phyloP scores from a whole-genome alignment of 768 basidiomycete genomes.

The Macrolepiota dolichaula region DNA sequence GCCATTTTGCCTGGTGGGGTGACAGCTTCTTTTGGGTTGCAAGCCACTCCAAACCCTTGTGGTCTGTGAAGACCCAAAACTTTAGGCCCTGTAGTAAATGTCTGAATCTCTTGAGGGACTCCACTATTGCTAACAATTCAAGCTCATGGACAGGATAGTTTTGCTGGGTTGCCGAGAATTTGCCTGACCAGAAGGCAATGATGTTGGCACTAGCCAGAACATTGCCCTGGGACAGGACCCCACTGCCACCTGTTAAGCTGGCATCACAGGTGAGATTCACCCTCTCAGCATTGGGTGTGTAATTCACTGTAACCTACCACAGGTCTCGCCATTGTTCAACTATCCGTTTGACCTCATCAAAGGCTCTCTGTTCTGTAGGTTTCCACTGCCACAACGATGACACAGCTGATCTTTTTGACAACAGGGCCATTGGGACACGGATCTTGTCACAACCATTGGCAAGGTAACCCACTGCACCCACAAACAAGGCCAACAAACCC shows the following conservation, averaged over 20 bases:
- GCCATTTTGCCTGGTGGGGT: constrained; percentile 28
- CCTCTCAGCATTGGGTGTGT: constrained; percentile 12
- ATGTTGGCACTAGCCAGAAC: constrained; percentile 26
- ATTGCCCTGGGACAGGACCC: constrained; percentile 21
- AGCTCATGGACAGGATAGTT: constrained; percentile 30
- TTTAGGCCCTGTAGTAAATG: not conserved
- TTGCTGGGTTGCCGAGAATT: constrained; percentile 22
- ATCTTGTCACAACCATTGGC: constrained; percentile 21
- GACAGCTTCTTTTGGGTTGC: constrained; percentile 28
- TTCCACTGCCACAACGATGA: constrained; percentile 17
- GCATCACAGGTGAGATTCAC: constrained; percentile 27
- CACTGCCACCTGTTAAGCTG: constrained; percentile 21
- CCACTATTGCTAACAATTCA: constrained; percentile 29
- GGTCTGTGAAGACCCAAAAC: constrained; percentile 27
- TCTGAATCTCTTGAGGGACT: constrained; percentile 24
- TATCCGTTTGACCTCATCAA: constrained; percentile 26
- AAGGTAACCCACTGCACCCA: constrained; percentile 33
- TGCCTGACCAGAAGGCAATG: constrained; percentile 25
- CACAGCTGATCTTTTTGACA: constrained; percentile 17
- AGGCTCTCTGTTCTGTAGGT: constrained; percentile 20
- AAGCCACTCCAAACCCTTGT: constrained; percentile 23
- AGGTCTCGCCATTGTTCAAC: constrained; percentile 14
- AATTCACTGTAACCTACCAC: constrained; percentile 15
- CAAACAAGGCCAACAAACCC: constrained; percentile 25
- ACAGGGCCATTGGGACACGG: constrained; percentile 25